Base-by-base conservation (phyloP, 192 early-diverging fungal genomes). In the Podila horticola region DNA sequence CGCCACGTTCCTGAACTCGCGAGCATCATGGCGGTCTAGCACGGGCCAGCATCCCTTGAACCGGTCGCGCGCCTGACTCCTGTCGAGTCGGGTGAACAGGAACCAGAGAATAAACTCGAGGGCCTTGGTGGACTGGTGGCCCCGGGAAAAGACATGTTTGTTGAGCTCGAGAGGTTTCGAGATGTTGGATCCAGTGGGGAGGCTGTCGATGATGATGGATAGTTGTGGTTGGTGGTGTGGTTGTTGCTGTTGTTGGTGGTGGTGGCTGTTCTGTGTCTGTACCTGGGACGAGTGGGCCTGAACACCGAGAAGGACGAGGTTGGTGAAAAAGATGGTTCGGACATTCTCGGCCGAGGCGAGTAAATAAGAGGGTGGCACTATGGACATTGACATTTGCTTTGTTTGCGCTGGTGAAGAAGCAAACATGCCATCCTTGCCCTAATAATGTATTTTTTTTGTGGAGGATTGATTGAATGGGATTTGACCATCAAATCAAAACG, bases 81-180 rank as follows among this genome's bases (percentile, higher is more conserved):
- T 34, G 58, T 89, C 85, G 34, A 91, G 67, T 5, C 71, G 83
- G 17, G 73, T 63, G 29, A 91, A 69, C 20, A 91, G 61, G 59
- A 91, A 91, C 57, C 86, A 84, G 33, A 91, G 73, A 13, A 89
- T 64, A 69, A 91, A 77, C 72, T 91, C 90, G 10, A 88, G 75
- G 0, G 90, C 90, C 30, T 85, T 87, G 28, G 73, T 82, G 41
- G 89, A 89, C 75, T 86, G 87, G 49, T 88, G 82, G 13, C 90
- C 88, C 48, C 73, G 82, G 57, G 84, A 83, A 72, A 91, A 89
- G 10, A 91, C 84, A 8, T 69, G 67, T 10, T 74, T 66, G 71
- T 89, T 84, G 28, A 91, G 74, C 30, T 67, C 79, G 11, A 91
- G 36, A 2, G 77, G 70, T 28, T n/a, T 72, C 4, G 77, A 24